phyloP scores from a whole-genome alignment of 306 rosid species.

The Gynostemma pentaphyllum region DNA sequence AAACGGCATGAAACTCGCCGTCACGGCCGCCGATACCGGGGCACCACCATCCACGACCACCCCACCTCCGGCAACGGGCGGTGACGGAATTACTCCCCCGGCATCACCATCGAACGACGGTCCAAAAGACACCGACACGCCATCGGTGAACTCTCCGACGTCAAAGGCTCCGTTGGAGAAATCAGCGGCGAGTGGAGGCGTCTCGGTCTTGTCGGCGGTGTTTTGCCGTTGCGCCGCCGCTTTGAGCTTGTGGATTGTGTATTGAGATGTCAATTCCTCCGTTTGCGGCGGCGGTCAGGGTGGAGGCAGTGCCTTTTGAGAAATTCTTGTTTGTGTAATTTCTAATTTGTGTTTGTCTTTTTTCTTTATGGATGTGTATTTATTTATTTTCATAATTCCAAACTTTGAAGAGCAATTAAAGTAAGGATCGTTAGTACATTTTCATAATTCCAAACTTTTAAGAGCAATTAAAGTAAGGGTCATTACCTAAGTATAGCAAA shows the following conservation, averaged over 20 bases:
- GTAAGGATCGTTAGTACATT: too few species aligned
- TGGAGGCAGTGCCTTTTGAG: conserved; percentile 72
- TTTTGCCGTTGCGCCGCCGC: conserved; percentile 7
- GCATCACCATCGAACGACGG: conserved; percentile 18
- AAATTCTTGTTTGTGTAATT: background rate
- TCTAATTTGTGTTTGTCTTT: background rate
- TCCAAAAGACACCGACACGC: conserved; percentile 12
- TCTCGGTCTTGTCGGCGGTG: conserved; percentile 20
- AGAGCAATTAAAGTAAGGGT: too few species aligned
- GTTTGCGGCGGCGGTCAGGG: conserved; percentile 37
- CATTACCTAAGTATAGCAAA: too few species aligned
- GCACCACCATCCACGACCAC: conserved; percentile 16
- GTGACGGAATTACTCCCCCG: conserved; percentile 13
- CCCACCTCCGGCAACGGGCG: conserved; percentile 4
- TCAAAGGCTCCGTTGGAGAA: conserved; percentile 15
- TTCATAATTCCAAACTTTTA: too few species aligned
- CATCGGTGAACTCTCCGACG: conserved; percentile 17
- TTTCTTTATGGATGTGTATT: background rate
- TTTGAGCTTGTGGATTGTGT: conserved; percentile 2
- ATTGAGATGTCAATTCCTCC: background rate
- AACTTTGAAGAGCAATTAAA: too few species aligned
- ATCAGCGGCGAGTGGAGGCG: background rate
- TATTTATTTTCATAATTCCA: background rate
- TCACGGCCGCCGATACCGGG: conserved; percentile 32
- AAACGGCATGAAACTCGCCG: conserved; percentile 81